Base-by-base conservation (phyloP, 2,329 filamentous ascomycete genomes). In the Blastomyces gilchristii region DNA sequence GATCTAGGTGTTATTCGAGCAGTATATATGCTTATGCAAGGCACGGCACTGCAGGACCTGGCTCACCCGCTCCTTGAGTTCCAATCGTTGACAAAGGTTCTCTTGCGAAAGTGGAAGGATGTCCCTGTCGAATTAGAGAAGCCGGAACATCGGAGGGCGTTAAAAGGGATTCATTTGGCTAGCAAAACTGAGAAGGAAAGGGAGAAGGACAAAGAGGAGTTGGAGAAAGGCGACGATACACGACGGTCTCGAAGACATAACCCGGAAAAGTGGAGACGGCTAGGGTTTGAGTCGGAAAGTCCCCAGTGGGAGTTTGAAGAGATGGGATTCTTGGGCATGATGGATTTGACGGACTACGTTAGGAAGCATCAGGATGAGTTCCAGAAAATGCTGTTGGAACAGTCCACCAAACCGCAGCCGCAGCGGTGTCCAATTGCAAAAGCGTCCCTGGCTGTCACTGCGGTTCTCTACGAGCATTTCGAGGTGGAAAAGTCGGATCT, bases 311-410 rank as follows among this genome's bases (percentile, higher is more conserved):
- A 99, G 69, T 97, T 99, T 71, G 87, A 91, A 25, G 80, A 85
- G 49, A 88, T 89, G 37, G 94, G 94, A 0, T 97, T 92, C 73
- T 77, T 99, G 62, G 94, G 94, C 37, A 90, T 99, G 85, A 97
- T 99, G 92, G 94, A 99, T 74, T 77, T 99, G 70, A 90, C 91
- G 1, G 92, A 97, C 74, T 99, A 91, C 73, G 91, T 96, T 58
- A 85, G 89, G 71, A 96, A 91, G 72, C 87, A 96, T 71, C 91
- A 96, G 73, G 92, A 97, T 72, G 85, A 86, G 12, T 97, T 96
- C 69, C 92, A 96, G 73, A 97, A 96, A 77, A 81, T 96, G 68
- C 78, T 99, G 18, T 79, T 97, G 45, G 94, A 99, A 75, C 94
- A 99, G 75, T 88, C 90, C 3, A 85, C 87, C 7, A 85, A 86